A percentile compares a stretch with the other conserved stretches of the same genome.
phyloP scores from a whole-genome alignment of 495 filamentous ascomycete genomes.

The Penicillium dipodomyicola region DNA sequence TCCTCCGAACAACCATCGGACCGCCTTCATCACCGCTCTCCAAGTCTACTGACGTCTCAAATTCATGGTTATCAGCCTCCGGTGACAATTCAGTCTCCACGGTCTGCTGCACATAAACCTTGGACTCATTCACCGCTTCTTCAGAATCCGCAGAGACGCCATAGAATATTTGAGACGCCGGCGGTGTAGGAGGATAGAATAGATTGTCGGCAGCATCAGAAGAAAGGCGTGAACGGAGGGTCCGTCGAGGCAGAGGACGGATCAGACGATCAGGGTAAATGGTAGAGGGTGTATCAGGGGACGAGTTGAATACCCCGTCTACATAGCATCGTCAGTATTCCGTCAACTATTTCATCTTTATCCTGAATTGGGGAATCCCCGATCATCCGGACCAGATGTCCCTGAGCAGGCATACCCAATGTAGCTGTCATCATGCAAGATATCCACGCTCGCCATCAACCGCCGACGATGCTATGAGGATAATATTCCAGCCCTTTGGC shows the following conservation, averaged over 20 bases:
- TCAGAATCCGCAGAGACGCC: slow-evolving; percentile 58
- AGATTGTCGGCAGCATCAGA: slow-evolving; percentile 80
- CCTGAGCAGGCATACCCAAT: slow-evolving; percentile 47
- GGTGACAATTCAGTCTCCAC: slow-evolving; percentile 46
- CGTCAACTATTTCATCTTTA: slow-evolving; percentile 32
- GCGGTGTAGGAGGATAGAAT: slow-evolving; percentile 70
- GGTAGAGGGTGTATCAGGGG: slow-evolving; percentile 70
- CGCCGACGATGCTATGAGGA: slow-evolving; percentile 26
- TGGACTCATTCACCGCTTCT: slow-evolving; percentile 41
- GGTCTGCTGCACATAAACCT: slow-evolving; percentile 48
- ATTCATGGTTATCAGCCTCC: slow-evolving; percentile 43
- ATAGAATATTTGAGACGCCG: slow-evolving; percentile 68
- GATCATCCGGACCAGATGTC: slow-evolving; percentile 20
- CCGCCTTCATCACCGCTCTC: slow-evolving; percentile 50
- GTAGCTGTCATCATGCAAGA: slow-evolving; percentile 49
- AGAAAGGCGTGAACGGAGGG: slow-evolving; percentile 79
- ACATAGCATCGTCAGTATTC: slow-evolving; percentile 43
- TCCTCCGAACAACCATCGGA: slow-evolving; percentile 46
- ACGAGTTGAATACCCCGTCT: slow-evolving; percentile 55
- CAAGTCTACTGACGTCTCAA: slow-evolving; percentile 41
- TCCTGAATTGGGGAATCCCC: slow-evolving; percentile 14
- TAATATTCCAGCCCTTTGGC: slow-evolving; percentile 15
- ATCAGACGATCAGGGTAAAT: slow-evolving; percentile 87
- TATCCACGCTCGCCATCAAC: slow-evolving; percentile 34
- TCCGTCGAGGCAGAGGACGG: slow-evolving; percentile 84